These are phyloP conservation scores for Lepidium didymum DNA, from an alignment of 345 rosid genomes.

Conservation along the genomic window DNA sequence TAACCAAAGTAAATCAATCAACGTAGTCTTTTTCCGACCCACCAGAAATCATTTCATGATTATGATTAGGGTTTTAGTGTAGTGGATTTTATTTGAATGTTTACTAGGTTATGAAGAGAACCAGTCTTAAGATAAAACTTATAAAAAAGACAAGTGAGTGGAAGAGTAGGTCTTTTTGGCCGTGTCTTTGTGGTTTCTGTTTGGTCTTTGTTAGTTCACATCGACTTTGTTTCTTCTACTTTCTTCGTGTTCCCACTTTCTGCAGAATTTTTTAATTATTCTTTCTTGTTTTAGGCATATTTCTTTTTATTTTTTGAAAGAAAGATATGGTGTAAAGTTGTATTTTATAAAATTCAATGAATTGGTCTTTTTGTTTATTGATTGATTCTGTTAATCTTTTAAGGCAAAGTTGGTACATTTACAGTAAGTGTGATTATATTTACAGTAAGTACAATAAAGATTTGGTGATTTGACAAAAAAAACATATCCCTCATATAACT, in stretches of 20 bases:
- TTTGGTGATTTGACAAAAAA: constrained; percentile 13
- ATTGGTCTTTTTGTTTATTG: constrained; percentile 15
- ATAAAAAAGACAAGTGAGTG: constrained; percentile 27
- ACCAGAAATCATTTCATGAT: not conserved
- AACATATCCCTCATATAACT: not conserved
- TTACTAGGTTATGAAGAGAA: not conserved
- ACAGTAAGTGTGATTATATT: constrained; percentile 2
- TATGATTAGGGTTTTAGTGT: not conserved
- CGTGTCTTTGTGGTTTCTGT: constrained; percentile 22
- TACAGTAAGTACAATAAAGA: not conserved
- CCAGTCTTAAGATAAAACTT: constrained; percentile 9
- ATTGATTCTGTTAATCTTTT: not conserved
- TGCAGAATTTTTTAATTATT: not conserved
- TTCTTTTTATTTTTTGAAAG: not conserved
- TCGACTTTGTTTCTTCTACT: constrained; percentile 19
- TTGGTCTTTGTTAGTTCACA: constrained; percentile 19
- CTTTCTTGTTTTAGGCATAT: not conserved
- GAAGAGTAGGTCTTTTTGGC: constrained; percentile 28
- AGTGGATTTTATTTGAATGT: constrained; percentile 6
- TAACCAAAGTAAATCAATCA: not conserved
- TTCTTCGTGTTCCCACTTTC: constrained; percentile 32
- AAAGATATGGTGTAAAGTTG: constrained; percentile 13
- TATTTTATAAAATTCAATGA: not conserved
- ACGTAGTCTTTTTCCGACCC: not conserved
- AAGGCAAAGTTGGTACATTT: constrained; percentile 8